Percentiles rank a stretch among this genome's conserved stretches.
Evolutionary conservation across 1,284 basidiomycete genomes (phyloP).

Genomic region (Mycosarcoma mackinlayi): DNA sequence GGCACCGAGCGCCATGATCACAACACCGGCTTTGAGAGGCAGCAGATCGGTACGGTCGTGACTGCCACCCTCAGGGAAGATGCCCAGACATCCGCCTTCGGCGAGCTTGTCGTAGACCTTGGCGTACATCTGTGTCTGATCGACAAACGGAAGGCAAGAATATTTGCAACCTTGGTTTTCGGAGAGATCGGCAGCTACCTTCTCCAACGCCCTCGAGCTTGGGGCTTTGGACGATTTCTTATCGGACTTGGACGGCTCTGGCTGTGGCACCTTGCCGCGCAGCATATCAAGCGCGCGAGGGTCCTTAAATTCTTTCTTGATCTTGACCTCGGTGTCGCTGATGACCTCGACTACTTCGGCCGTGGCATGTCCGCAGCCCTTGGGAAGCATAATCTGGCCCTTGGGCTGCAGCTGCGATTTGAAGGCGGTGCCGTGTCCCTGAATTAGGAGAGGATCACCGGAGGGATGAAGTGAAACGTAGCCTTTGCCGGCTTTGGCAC

Average conservation of each 20-base stretch:
- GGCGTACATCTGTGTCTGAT: constrained; percentile 94
- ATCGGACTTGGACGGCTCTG: constrained; percentile 27
- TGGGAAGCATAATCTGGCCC: constrained; percentile 89
- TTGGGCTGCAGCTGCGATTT: constrained; percentile 79
- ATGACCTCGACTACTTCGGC: constrained; percentile 89
- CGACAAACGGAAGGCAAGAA: constrained; percentile 72
- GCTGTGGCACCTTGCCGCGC: constrained; percentile 45
- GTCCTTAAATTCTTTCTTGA: constrained; percentile 84
- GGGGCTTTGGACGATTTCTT: constrained; percentile 21
- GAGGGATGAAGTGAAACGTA: constrained; percentile 76
- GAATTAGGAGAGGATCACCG: constrained; percentile 73
- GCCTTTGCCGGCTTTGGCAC: constrained; percentile 82
- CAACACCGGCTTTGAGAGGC: constrained; percentile 67
- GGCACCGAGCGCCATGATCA: constrained; percentile 69
- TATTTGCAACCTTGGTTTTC: constrained; percentile 53
- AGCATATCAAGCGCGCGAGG: constrained; percentile 65
- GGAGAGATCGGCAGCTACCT: constrained; percentile 23
- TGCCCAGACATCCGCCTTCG: constrained; percentile 79
- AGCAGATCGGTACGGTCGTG: constrained; percentile 68
- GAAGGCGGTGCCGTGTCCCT: constrained; percentile 85
- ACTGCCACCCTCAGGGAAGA: constrained; percentile 67
- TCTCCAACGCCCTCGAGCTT: constrained; percentile 17
- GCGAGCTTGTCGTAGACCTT: constrained; percentile 90
- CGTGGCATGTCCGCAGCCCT: constrained; percentile 79
- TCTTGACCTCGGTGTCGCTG: constrained; percentile 80